Evolutionary conservation across 306 rosid genomes (phyloP).

Genomic region (Ziziphus jujuba): DNA sequence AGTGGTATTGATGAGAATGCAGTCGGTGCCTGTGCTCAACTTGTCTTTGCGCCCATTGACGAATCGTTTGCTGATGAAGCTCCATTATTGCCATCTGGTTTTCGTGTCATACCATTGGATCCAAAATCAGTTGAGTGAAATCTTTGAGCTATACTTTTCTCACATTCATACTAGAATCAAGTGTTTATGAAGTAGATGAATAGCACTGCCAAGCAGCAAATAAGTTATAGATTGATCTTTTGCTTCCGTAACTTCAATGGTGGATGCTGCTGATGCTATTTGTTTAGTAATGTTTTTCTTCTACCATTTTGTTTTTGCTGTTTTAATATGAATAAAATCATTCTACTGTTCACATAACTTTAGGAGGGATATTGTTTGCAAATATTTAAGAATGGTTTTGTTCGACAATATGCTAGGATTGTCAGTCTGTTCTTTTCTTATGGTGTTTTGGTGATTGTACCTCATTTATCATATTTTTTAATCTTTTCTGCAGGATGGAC

Average conservation of each 20-base stretch:
- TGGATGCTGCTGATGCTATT: background rate
- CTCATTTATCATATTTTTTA: constrained; percentile 6
- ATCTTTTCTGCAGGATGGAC: constrained; percentile 54
- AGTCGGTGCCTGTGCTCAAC: constrained; percentile 89
- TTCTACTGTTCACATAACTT: no score
- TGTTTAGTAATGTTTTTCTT: background rate
- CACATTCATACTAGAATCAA: background rate
- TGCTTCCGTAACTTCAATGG: no score
- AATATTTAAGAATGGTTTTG: no score
- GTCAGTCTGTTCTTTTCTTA: background rate
- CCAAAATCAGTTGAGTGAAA: constrained; percentile 68
- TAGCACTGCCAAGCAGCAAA: no score
- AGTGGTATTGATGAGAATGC: constrained; percentile 91
- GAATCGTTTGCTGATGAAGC: constrained; percentile 98
- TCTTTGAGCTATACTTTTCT: background rate
- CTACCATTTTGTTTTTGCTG: background rate
- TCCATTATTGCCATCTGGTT: constrained; percentile 84
- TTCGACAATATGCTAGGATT: no score
- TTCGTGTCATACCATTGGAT: constrained; percentile 91
- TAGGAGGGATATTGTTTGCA: no score
- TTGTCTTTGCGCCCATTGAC: constrained; percentile 95
- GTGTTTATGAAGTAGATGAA: background rate
- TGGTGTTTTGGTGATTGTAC: background rate
- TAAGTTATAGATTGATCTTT: no score
- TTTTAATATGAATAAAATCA: background rate